Evolutionary conservation across 2,329 filamentous ascomycete genomes (phyloP), one percentile per base, ranked within the genome.

Genomic region (Colletotrichum sp.): DNA sequence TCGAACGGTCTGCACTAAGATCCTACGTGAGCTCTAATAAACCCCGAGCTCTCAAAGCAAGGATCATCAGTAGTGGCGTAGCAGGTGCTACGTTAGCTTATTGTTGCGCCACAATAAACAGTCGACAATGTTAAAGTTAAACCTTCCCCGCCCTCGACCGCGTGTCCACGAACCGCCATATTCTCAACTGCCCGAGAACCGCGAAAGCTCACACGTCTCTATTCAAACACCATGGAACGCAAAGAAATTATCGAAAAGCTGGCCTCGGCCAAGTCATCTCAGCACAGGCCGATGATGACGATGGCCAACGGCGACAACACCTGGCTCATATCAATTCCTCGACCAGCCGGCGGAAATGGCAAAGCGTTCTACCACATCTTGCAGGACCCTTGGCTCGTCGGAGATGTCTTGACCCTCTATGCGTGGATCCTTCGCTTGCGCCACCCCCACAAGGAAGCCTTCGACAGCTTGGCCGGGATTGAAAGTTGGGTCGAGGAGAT

Each of bases 301-400:
- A 81, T 79, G 18, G 77, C 83, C 8, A 84, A 84, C 66, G 83
- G 82, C 6, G 83, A 84, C 64, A 81, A 83, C 21, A 82, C 82
- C 26, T 84, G 83, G 83, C 77, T 84, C 4, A 76, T 84, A 34
- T 84, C 82, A 8, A 81, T 84, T 60, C 82, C 82, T 3, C 79
- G 81, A 8, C 83, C 82, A 5, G 55, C 63, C 9, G 18, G 24
- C 26, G 78, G 72, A 18, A 72, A 67, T 2, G 76, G 78, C 13
- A 81, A 80, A 63, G 77, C 71, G 3, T 84, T 80, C 74, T 84
- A 79, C 66, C 83, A 85, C 55, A 70, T 85, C 10, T 80, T 82
- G 24, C 80, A 80, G 13, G 83, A 84, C 16, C 82, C 83, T 2
- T 84, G 83, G 83, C 79, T 84, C 9, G 77, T 77, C 15, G 83